Evolutionary conservation across 805 yeast genomes (phyloP).

Genomic region (Starmerella sirachaensis): DNA sequence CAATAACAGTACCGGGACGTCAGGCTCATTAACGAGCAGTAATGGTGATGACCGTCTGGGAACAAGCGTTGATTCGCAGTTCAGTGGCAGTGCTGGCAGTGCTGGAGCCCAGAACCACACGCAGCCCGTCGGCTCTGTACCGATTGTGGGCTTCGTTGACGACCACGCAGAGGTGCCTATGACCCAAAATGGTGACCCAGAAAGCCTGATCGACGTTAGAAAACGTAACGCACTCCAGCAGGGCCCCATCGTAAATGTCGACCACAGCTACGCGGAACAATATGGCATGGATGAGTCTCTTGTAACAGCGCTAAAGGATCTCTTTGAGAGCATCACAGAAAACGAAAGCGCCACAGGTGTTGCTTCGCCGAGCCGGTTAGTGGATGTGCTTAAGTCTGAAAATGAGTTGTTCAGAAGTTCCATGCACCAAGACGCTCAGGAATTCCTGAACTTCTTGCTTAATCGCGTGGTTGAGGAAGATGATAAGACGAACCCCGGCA

Average conservation of each 20-base stretch:
- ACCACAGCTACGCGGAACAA: slow-evolving; percentile 44
- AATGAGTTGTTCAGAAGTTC: slow-evolving; percentile 76
- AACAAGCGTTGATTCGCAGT: too few relatives aligned
- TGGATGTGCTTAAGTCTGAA: slow-evolving; percentile 65
- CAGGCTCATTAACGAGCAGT: too few relatives aligned
- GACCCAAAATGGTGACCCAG: slow-evolving; percentile 4
- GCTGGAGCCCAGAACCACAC: not conserved
- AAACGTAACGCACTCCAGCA: slow-evolving; percentile 63
- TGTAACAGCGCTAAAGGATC: slow-evolving; percentile 64
- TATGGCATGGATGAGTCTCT: slow-evolving; percentile 42
- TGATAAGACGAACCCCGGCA: slow-evolving; percentile 21
- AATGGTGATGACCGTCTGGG: too few relatives aligned
- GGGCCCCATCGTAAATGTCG: slow-evolving; percentile 79
- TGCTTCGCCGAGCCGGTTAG: slow-evolving; percentile 65
- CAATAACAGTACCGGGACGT: too few relatives aligned
- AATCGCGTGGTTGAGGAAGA: slow-evolving; percentile 52
- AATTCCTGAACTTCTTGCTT: slow-evolving; percentile 74
- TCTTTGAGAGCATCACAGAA: slow-evolving; percentile 74
- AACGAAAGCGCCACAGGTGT: slow-evolving; percentile 61
- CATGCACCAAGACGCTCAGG: slow-evolving; percentile 99
- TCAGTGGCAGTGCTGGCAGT: too few relatives aligned
- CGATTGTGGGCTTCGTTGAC: slow-evolving; percentile 15
- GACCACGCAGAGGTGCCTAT: not conserved
- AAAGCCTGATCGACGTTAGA: slow-evolving; percentile 44
- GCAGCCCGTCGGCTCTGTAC: slow-evolving; percentile 5